Conservation (phyloP, 495 filamentous ascomycete species). For the Neurospora sp. region DNA sequence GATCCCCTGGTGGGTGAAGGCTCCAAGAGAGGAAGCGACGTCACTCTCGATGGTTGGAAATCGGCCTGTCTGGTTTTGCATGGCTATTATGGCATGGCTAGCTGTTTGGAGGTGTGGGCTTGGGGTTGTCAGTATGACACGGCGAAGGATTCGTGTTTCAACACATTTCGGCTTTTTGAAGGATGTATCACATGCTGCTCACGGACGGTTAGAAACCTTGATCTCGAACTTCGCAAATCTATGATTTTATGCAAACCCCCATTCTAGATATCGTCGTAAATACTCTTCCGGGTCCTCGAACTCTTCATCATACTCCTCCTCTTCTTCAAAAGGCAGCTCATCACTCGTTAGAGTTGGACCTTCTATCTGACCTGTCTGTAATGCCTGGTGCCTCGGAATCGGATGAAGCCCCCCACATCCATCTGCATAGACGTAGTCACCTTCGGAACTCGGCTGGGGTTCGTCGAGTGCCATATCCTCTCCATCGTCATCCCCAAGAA, state of each 20-base stretch:
- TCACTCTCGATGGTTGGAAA: neutral
- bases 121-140: neutral
- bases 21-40: neutral
- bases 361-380: neutral
- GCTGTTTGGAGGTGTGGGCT: neutral
- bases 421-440: slow-evolving; percentile 20
- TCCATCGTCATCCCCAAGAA: neutral
- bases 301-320: slow-evolving; percentile 1
- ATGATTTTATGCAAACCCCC: neutral
- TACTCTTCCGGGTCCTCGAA: neutral
- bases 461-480: neutral
- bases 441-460: slow-evolving; percentile 8
- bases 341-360: neutral
- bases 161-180: neutral
- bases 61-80: neutral
- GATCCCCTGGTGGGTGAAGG: neutral
- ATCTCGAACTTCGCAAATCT: neutral
- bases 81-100: neutral
- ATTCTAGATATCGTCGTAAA: neutral
- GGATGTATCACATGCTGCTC: no score
- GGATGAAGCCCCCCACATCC: slow-evolving; percentile 12
- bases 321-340: neutral
- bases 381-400: neutral
- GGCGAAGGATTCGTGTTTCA: neutral
- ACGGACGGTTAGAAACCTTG: neutral